Evolutionary conservation across 1,284 basidiomycete species (phyloP), one percentile per base, ranked within the genome.

Genomic region (Chalciporus sp.): DNA sequence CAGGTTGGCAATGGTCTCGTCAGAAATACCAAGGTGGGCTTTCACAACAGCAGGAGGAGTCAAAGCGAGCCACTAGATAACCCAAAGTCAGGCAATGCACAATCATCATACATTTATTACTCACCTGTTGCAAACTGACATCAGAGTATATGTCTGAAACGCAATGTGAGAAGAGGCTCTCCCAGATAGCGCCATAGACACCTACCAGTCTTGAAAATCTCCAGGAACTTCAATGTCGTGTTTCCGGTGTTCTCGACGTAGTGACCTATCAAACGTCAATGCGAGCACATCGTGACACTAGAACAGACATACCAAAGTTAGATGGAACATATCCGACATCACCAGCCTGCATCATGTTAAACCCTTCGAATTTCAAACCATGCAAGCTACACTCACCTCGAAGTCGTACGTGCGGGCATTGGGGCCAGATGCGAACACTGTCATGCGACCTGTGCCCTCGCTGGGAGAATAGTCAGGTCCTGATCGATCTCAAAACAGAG

Each of bases 231-330:
- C 31, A 88, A 65, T 0, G 85, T 84, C 6, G 79, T 79, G 60
- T 86, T 83, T 8, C 86, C 86, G 14, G 76, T 83, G 62, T 88
- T 88, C 71, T 90, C 85, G n/a, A 88, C 77, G 59, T 85, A 88
- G 63, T 88, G 86, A 3, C 83, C 83, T 77, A 57, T 17, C 35
- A 17, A 12, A 8, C 2, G 3, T 26, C 14, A 49, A 4, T 9
- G 16, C 17, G 19, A 16, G 7, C 40, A 11, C 14, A 8, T 26
- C 7, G 20, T 40, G 28, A 12, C 31, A 19, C 16, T 19, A 33
- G 16, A 7, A 8, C 16, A 20, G 27, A 50, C 70, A 56, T 51
- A 77, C 81, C 83, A 67, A 78, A 80, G 1, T 78, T 74, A 14
- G 79, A 75, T n/a, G 84, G 83, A 45, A 86, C 77, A 57, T 84